Base-by-base conservation (phyloP, 495 filamentous ascomycete genomes). In the Filosporella fistucella region DNA sequence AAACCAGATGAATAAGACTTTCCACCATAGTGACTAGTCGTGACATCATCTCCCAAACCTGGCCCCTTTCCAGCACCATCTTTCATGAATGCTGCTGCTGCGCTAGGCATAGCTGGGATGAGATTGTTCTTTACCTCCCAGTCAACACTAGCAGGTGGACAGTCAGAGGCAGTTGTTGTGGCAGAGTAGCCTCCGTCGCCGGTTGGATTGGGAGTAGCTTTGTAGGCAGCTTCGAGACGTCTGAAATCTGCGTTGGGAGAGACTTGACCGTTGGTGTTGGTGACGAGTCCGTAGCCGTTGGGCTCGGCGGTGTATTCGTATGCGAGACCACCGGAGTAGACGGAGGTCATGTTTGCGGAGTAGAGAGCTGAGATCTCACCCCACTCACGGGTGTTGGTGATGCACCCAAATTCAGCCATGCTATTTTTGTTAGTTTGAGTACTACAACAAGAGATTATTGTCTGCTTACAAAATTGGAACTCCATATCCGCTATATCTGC, bases 291-390 rank as follows among this genome's bases (percentile, higher is more conserved):
- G 69, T 81, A 96, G 16, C 70, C 65, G 71, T 78, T 86, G 28
- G 68, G 67, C 62, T 91, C 91, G 66, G 89, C 67, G 48, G 84
- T 82, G 70, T 96, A 97, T 67, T 97, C 91, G 70, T 96, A 97
- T 61, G 95, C 86, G 34, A 97, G 81, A 58, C 91, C 91, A 54
- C 93, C 91, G 46, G 91, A 96, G 77, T 95, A 97, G 51, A 96
- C 93, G 41, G 65, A 49, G 4, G 88, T 91, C 93, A 97, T 98
- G 48, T 94, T 60, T 14, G 66, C 68, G 64, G 74, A 79, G 79
- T 96, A 96, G 37, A 96, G 78, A 28, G 90, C 74, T 24, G 64
- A 58, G 41, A 96, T 76, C 70, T 96, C 93, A 43, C 80, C 69
- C 62, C 93, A 97, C 56, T 83, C 69, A 49, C 93, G 93, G 41